Evolutionary conservation across 805 yeast genomes (phyloP).

Genomic region (Hanseniaspora mollemarum): DNA sequence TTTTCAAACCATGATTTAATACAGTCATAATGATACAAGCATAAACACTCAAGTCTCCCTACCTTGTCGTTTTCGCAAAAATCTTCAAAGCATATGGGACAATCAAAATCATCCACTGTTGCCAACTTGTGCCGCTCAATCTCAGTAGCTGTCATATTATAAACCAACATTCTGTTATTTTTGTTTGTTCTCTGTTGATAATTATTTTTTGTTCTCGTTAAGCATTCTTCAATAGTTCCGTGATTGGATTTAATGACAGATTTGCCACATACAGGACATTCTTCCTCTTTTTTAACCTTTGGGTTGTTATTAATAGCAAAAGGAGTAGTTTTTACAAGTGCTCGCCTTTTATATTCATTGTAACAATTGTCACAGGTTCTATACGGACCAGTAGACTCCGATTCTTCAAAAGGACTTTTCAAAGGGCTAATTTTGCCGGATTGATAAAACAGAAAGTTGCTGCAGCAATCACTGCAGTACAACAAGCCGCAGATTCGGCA

Average conservation of each 20-base stretch:
- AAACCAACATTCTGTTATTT: constrained; percentile 79
- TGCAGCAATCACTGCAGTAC: constrained; percentile 38
- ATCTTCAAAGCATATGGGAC: constrained; percentile 90
- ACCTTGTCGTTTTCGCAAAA: constrained; percentile 76
- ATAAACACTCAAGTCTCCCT: constrained; percentile 84
- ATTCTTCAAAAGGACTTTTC: constrained; percentile 18
- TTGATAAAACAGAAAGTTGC: constrained; percentile 25
- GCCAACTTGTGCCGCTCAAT: constrained; percentile 20
- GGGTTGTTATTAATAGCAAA: background rate
- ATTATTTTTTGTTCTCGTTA: constrained; percentile 43
- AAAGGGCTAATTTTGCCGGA: constrained; percentile 24
- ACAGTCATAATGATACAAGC: constrained; percentile 86
- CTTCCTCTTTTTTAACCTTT: background rate
- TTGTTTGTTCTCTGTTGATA: constrained; percentile 38
- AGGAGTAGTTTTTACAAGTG: background rate
- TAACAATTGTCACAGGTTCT: constrained; percentile 50
- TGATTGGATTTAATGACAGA: background rate
- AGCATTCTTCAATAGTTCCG: constrained; percentile 38
- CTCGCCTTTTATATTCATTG: constrained; percentile 33
- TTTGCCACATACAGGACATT: constrained; percentile 7
- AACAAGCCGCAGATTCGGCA: constrained; percentile 61
- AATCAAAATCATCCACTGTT: constrained; percentile 45
- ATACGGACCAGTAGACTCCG: constrained; percentile 27
- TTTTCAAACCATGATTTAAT: constrained; percentile 82
- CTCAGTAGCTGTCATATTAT: constrained; percentile 32